These are phyloP conservation scores for Solidago caesia DNA, from an alignment of 129 eudicot genomes.

Conservation along the genomic window DNA sequence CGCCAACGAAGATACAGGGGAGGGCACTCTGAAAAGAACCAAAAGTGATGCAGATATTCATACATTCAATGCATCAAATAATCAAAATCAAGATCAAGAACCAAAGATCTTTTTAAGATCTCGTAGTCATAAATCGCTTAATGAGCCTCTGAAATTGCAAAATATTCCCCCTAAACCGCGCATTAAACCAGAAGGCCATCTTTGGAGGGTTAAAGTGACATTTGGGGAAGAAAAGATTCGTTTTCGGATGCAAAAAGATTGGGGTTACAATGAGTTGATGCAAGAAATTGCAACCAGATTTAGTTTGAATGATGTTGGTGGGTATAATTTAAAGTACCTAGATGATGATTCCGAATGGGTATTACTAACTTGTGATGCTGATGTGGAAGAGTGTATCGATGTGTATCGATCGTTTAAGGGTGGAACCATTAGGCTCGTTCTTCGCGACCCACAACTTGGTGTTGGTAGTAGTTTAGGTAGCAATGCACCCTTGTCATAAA, in stretches of 20 bases:
- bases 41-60: slow-evolving; percentile 49
- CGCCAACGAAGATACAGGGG: slow-evolving; percentile 28
- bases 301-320: slow-evolving; percentile 45
- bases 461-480: slow-evolving; percentile 74
- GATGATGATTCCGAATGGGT: slow-evolving; percentile 98
- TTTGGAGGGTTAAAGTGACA: slow-evolving; percentile 65
- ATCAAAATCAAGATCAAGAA: slow-evolving; percentile 39
- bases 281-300: slow-evolving; percentile 64
- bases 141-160: slow-evolving; percentile 32
- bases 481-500: slow-evolving; percentile 36
- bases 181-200: slow-evolving; percentile 31
- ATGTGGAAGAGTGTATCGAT: slow-evolving; percentile 82
- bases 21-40: slow-evolving; percentile 39
- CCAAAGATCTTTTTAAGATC: slow-evolving; percentile 50
- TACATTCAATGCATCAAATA: slow-evolving; percentile 26
- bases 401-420: slow-evolving; percentile 49
- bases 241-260: slow-evolving; percentile 60
- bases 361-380: slow-evolving; percentile 78
- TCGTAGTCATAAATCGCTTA: slow-evolving; percentile 49
- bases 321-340: slow-evolving; percentile 65
- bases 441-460: slow-evolving; percentile 41
- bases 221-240: slow-evolving; percentile 79
- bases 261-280: slow-evolving; percentile 60
- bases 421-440: slow-evolving; percentile 64
- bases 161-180: slow-evolving; percentile 34